Evolutionary conservation across 495 filamentous ascomycete genomes (phyloP), one percentile per base, ranked within the genome.

Genomic region (Trypethelium eluteriae): DNA sequence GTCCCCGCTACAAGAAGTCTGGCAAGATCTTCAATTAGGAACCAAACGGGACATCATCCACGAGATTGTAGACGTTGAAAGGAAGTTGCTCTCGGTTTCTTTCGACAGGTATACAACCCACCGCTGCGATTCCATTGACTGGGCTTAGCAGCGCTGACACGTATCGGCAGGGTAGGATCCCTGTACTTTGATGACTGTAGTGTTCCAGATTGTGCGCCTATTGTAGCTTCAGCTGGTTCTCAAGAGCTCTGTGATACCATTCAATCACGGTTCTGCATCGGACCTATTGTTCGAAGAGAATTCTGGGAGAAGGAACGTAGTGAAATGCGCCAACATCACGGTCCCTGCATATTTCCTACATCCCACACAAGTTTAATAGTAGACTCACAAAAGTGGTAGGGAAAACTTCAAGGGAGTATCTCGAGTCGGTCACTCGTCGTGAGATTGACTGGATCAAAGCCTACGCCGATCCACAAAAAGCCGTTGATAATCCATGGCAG

Each of bases 371-470:
- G 62, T 10, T 35, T 34, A 16, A 44, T 62, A 53, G 25, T 62
- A 4, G 7, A 32, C 59, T 62, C 9, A 62, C 25, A 25, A 25
- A 18, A 34, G 62, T n/a, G 2, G 14, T 39, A 69, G 67, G 67
- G 67, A 49, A 18, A 0, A 47, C 67, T 53, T 38, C 67, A 34
- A 38, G 12, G 16, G 64, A 69, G 10, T 69, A 69, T 41, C 61
- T 66, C 32, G 50, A 69, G 64, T 62, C 67, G 3, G 39, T 66
- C 41, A 64, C 67, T 56, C 5, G 46, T 14, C 56, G 56, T 6
- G 67, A 69, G 57, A 66, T 69, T 18, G 67, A 62, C 59, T 69
- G 67, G 67, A 46, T 69, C 0, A 35, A 47, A 25, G 25, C 50
- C 25, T 53, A 46, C 38, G 67, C 67, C 2, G 44, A 62, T 49